Percentiles rank a stretch among this genome's conserved stretches.
Evolutionary conservation across 2,329 filamentous ascomycete genomes (phyloP).

Genomic region (Pyricularia pennisetigena): DNA sequence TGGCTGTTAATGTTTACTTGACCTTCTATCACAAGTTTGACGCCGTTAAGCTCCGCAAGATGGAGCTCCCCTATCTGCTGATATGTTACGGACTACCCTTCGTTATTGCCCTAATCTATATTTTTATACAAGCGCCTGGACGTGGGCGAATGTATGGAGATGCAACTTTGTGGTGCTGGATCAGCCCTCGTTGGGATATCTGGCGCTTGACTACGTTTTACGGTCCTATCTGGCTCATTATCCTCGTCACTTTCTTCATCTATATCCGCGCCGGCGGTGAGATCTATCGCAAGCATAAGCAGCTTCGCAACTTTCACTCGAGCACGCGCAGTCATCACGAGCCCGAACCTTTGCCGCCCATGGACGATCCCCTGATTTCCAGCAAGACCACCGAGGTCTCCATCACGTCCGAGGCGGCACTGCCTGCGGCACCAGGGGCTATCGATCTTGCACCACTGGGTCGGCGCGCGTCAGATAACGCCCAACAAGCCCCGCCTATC

Average conservation of each 20-base stretch:
- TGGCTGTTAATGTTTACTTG: constrained; percentile 76
- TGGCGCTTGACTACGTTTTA: constrained; percentile 71
- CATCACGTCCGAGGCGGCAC: constrained; percentile 42
- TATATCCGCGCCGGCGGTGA: constrained; percentile 57
- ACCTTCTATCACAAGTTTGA: constrained; percentile 71
- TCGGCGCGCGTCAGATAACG: constrained; percentile 12
- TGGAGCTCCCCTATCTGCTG: constrained; percentile 63
- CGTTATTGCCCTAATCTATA: constrained; percentile 54
- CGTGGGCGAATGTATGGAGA: constrained; percentile 57
- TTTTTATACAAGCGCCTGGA: constrained; percentile 48
- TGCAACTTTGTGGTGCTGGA: constrained; percentile 76
- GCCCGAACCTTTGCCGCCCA: constrained; percentile 24
- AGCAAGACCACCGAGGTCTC: constrained; percentile 55
- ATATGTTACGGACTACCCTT: constrained; percentile 66
- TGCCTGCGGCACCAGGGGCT: constrained; percentile 11
- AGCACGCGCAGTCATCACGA: constrained; percentile 30
- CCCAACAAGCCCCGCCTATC: background rate
- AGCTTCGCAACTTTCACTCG: constrained; percentile 43
- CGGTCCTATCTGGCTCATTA: constrained; percentile 57
- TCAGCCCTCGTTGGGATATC: constrained; percentile 55
- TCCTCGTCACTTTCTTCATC: constrained; percentile 51
- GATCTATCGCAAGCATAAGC: constrained; percentile 57
- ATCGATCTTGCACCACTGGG: constrained; percentile 23
- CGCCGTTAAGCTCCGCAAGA: constrained; percentile 47
- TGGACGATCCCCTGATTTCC: constrained; percentile 35